A percentile compares a stretch with the other conserved stretches of the same genome.
These are phyloP conservation scores for Notholithocarpus densiflorus DNA, from an alignment of 306 rosid species.

Conservation along the genomic window DNA sequence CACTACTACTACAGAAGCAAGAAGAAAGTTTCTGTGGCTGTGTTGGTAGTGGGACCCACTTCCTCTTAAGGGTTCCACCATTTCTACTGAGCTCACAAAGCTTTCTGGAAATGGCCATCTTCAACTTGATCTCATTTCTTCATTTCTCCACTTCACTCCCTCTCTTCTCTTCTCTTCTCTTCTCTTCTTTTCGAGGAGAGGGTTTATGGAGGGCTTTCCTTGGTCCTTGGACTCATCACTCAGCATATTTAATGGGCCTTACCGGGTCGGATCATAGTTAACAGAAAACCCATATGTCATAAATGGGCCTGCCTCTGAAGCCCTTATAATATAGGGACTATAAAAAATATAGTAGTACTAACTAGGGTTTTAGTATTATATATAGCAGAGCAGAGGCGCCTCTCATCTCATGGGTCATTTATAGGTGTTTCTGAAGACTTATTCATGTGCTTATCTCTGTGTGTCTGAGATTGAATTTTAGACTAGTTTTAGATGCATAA, in stretches of 20 bases:
- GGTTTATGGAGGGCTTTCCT: conserved; percentile 34
- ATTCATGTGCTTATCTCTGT: too few species aligned
- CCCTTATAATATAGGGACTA: background rate
- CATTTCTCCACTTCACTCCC: background rate
- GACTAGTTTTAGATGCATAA: too few species aligned
- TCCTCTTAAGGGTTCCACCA: conserved; percentile 17
- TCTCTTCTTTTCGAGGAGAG: background rate
- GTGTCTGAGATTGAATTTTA: too few species aligned
- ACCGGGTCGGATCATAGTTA: background rate
- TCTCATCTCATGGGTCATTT: too few species aligned
- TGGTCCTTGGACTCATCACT: background rate
- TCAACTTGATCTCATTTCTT: conserved; percentile 1
- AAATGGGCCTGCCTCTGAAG: background rate
- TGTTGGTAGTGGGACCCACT: conserved; percentile 1
- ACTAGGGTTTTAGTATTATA: background rate
- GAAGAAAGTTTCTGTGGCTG: background rate
- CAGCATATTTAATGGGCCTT: too few species aligned
- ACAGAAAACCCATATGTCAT: background rate
- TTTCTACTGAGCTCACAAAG: background rate
- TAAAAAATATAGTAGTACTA: background rate
- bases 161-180: background rate
- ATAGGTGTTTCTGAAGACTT: too few species aligned
- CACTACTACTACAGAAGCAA: background rate
- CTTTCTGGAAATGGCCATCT: conserved; percentile 47
- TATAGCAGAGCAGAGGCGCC: background rate